Evolutionary conservation across 2,329 filamentous ascomycete species (phyloP).

Genomic region (Grosmannia serpens): DNA sequence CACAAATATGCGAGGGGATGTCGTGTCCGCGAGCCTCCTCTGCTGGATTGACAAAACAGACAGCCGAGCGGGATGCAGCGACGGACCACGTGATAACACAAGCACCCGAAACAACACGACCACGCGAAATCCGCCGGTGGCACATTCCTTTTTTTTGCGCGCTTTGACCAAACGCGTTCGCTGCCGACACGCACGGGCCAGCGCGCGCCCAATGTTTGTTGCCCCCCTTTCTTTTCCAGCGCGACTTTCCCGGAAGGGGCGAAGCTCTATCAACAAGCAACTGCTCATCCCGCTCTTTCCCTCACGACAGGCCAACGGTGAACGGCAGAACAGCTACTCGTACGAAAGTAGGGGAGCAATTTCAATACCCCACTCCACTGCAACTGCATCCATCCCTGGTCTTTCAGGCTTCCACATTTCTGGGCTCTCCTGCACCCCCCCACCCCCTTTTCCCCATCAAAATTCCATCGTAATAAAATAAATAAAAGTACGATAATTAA

Average conservation of each 20-base stretch:
- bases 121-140: background rate
- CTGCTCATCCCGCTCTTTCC: background rate
- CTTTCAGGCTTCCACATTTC: slow-evolving; percentile 5
- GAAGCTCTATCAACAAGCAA: slow-evolving; percentile 2
- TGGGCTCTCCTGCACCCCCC: background rate
- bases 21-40: background rate
- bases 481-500: slow-evolving; percentile 3
- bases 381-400: slow-evolving; percentile 4
- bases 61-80: too few species aligned
- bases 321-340: background rate
- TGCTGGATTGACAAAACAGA: background rate
- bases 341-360: too few species aligned
- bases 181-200: slow-evolving; percentile 10
- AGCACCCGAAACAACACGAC: background rate
- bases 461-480: slow-evolving; percentile 2
- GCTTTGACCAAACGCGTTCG: background rate
- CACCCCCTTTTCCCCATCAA: slow-evolving; percentile 8
- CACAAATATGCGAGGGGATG: background rate
- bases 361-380: slow-evolving; percentile 3
- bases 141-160: background rate
- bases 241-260: slow-evolving; percentile 1
- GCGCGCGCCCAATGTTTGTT: slow-evolving; percentile 1
- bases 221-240: slow-evolving; percentile 1
- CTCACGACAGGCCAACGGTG: background rate
- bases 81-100: background rate